phyloP scores from a whole-genome alignment of 495 filamentous ascomycete species.

The Halenospora varia region DNA sequence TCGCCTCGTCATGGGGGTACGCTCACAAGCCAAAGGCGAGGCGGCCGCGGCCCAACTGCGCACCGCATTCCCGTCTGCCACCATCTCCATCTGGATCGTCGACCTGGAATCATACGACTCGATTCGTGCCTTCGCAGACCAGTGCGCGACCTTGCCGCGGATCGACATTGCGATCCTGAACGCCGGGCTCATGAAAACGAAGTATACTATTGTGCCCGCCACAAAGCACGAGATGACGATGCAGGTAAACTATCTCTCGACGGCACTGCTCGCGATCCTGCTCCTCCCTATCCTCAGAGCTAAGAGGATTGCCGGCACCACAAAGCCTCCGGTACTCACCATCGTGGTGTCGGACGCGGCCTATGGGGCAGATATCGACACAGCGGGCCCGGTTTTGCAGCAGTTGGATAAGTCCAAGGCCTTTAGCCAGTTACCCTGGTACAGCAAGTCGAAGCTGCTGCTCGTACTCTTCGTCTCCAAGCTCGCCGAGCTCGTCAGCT shows the following conservation, averaged over 20 bases:
- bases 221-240: slow-evolving; percentile 44
- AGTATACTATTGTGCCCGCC: slow-evolving; percentile 23
- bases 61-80: slow-evolving; percentile 28
- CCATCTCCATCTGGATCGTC: slow-evolving; percentile 47
- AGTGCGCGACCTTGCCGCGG: slow-evolving; percentile 19
- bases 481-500: slow-evolving; percentile 32
- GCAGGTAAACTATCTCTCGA: slow-evolving; percentile 45
- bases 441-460: slow-evolving; percentile 37
- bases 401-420: not conserved
- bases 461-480: slow-evolving; percentile 35
- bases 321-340: slow-evolving; percentile 29
- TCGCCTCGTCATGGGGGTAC: slow-evolving; percentile 43
- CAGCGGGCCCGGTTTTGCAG: not conserved
- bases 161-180: slow-evolving; percentile 50
- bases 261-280: slow-evolving; percentile 39
- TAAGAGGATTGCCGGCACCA: slow-evolving; percentile 28
- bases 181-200: slow-evolving; percentile 36
- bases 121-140: slow-evolving; percentile 37
- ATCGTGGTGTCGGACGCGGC: slow-evolving; percentile 31
- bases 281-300: slow-evolving; percentile 39
- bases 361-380: not conserved
- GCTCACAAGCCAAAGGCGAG: slow-evolving; percentile 42
- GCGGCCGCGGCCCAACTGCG: slow-evolving; percentile 32
- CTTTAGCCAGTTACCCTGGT: slow-evolving; percentile 34
- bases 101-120: slow-evolving; percentile 45